Base-by-base conservation (phyloP, 352 stramenopile genomes). In the Aphanomyces invadans region DNA sequence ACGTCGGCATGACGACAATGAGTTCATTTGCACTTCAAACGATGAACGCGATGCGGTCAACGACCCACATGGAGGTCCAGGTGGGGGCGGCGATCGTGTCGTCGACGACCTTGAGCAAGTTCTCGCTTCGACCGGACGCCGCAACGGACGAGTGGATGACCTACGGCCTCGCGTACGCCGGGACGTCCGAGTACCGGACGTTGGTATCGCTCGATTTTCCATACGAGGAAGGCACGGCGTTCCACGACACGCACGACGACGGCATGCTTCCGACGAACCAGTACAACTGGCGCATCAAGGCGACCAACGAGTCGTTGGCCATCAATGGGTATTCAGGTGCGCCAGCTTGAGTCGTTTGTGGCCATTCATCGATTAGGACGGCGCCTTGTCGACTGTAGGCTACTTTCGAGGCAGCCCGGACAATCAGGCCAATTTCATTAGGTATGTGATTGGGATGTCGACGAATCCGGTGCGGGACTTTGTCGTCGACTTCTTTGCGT, bases 371-470 rank as follows among this genome's bases (percentile, higher is more conserved):
- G n/a, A n/a, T n/a, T n/a, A n/a, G n/a, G n/a, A n/a, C n/a, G n/a
- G n/a, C n/a, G n/a, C n/a, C n/a, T 38, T 57, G 49, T 33, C 12
- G 12, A 17, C 36, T 36, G 9, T 57, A 57, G 49, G 49, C 7
- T 38, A 38, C 29, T 57, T 38, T 28, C 49, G 49, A 57, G 49
- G 49, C 25, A 57, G 25, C 49, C 21, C 7, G 4, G 29, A 29
- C 49, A 5, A 38, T 5, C 49, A 57, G 23, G 29, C 1, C 9
- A 57, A 33, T n/a, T 39, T 33, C 36, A 32, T 54, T 17, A 12
- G 33, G 45, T 65, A 44, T 42, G 23, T 65, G 39, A 0, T 65
- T 17, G 57, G 10, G 33, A 65, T 65, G 57, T 56, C 57, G 17
- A 38, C 33, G 3, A 38, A 65, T 28, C 57, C 57, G 28, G 33